Base-by-base conservation (phyloP, 495 filamentous ascomycete genomes). In the Jackrogersella minutella region DNA sequence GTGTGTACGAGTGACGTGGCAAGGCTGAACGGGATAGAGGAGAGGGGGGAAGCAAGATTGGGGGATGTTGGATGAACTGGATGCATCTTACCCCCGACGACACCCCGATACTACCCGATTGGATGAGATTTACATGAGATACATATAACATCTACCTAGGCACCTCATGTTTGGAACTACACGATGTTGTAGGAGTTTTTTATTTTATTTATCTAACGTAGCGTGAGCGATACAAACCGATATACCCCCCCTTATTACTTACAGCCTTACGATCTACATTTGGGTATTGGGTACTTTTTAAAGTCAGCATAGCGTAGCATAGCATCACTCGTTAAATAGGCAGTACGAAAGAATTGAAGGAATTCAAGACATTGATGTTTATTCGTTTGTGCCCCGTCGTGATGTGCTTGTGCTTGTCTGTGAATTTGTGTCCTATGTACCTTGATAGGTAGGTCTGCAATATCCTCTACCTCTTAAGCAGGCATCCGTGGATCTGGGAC, bases 1-100 rank as follows among this genome's bases (percentile, higher is more conserved):
- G 53, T 52, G 53, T 65, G 56, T 58, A 49, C 28, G 19, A 68
- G 53, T 70, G 67, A 70, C 67, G 62, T 70, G 67, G 67, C 57
- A 62, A 66, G 67, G 62, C 57, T 66, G 62, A 62, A 46, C 24
- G 49, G 55, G 51, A 40, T 43, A 34, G 47, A 13, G 50, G 7
- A 22, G 36, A 37, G 51, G 10, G 50, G 31, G 39, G 28, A 69
- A 57, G 40, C 56, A 44, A 52, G 54, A 62, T 52, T 50, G 41
- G 61, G 66, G 43, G 44, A 43, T 51, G 43, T 49, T 51, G 43
- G 51, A 53, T 30, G 54, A 47, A 24, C 11, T 36, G 21, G 46
- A 40, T 41, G 36, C 41, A 19, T 57, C 52, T 30, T 36, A 52
- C 49, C 49, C 31, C 39, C 52, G 43, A 43, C 21, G 34, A 58